A percentile compares a stretch with the other conserved stretches of the same genome.
Conservation (phyloP, 257 asterid species). For the Penstemon eatonii region DNA sequence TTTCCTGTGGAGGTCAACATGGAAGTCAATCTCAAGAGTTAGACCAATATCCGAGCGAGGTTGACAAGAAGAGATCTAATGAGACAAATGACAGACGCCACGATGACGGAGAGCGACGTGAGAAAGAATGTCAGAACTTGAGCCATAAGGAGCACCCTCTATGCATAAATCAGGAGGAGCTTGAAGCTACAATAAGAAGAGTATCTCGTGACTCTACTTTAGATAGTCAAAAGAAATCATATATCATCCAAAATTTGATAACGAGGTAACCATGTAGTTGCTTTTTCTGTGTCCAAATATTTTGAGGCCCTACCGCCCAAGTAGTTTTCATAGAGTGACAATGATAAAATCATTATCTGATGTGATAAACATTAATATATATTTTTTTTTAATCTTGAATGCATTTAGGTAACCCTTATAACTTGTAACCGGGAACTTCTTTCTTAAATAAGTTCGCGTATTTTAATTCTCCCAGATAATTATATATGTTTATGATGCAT, state of each 20-base stretch:
- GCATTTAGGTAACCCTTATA: too few relatives aligned
- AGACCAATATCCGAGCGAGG: conserved; percentile 34
- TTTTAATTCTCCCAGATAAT: conserved; percentile 22
- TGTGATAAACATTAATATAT: neutral
- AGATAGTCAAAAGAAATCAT: conserved; percentile 57
- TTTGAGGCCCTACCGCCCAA: neutral
- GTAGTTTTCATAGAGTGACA: neutral
- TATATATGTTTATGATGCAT: conserved; percentile 17
- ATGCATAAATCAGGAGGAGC: conserved; percentile 59
- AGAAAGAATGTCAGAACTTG: conserved; percentile 25
- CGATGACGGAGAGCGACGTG: conserved; percentile 29
- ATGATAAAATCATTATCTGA: neutral
- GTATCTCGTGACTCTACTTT: conserved; percentile 70
- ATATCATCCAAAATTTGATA: conserved; percentile 64
- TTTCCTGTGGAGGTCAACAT: conserved; percentile 32
- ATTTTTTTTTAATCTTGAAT: too few relatives aligned
- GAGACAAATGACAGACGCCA: conserved; percentile 33
- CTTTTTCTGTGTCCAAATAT: neutral
- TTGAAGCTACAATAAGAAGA: conserved; percentile 68
- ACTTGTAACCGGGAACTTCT: conserved; percentile 11
- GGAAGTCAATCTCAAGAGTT: conserved; percentile 30
- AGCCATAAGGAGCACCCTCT: conserved; percentile 49
- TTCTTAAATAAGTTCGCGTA: neutral
- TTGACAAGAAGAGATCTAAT: conserved; percentile 40
- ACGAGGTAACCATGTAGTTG: conserved; percentile 55